Percentiles rank a stretch among this genome's conserved stretches.
These are phyloP conservation scores for Sclerotinia trifoliorum DNA, from an alignment of 2,329 filamentous ascomycete genomes.

Conservation along the genomic window DNA sequence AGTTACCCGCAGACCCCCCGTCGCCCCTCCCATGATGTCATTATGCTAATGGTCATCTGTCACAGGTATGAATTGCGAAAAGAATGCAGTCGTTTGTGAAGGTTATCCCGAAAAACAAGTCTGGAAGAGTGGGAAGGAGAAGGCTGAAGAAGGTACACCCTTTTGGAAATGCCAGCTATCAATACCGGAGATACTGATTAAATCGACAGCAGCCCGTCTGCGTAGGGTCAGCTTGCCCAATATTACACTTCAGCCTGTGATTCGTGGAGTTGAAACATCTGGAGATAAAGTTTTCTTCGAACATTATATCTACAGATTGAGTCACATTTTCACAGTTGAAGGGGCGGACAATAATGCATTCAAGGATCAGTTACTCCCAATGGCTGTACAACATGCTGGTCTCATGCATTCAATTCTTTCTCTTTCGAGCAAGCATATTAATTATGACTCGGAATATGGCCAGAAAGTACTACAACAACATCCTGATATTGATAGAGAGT, in stretches of 20 bases:
- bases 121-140: slow-evolving; percentile 82
- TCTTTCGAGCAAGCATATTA: slow-evolving; percentile 74
- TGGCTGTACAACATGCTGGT: slow-evolving; percentile 75
- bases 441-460: slow-evolving; percentile 58
- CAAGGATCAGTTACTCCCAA: slow-evolving; percentile 77
- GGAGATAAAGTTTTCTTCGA: slow-evolving; percentile 79
- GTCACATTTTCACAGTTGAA: slow-evolving; percentile 77
- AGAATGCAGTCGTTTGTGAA: slow-evolving; percentile 89
- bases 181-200: slow-evolving; percentile 34
- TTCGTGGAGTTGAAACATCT: slow-evolving; percentile 76
- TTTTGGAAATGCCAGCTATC: slow-evolving; percentile 28
- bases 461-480: slow-evolving; percentile 52
- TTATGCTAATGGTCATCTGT: background rate
- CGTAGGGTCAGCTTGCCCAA: slow-evolving; percentile 51
- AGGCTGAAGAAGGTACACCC: slow-evolving; percentile 62
- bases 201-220: slow-evolving; percentile 50
- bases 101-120: slow-evolving; percentile 84
- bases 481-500: slow-evolving; percentile 47
- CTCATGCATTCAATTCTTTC: slow-evolving; percentile 90
- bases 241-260: slow-evolving; percentile 63
- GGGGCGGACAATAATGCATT: slow-evolving; percentile 77
- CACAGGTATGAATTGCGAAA: slow-evolving; percentile 81
- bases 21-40: slow-evolving; percentile 12
- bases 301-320: slow-evolving; percentile 78
- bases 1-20: slow-evolving; percentile 13